Percentiles rank a stretch among this genome's conserved stretches.
Conservation (phyloP, 2,329 filamentous ascomycete species). For the Trichothecium roseum region DNA sequence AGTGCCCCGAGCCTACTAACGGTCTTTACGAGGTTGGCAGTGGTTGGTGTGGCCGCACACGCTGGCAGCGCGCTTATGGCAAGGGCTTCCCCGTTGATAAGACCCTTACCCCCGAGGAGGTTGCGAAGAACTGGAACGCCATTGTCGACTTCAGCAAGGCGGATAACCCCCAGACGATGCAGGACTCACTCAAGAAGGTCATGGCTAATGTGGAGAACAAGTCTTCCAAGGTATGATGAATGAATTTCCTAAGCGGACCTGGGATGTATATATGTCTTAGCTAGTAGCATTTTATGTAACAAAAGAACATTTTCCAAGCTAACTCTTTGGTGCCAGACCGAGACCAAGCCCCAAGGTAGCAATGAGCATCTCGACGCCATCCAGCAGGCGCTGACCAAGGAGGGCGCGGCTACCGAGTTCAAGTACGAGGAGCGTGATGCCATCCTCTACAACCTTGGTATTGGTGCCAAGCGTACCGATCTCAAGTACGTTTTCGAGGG, state of each 20-base stretch:
- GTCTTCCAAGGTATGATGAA: constrained; percentile 49
- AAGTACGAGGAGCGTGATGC: constrained; percentile 77
- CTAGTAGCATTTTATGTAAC: background rate
- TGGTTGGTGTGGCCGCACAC: constrained; percentile 83
- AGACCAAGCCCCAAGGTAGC: constrained; percentile 21
- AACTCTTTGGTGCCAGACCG: background rate
- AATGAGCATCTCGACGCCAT: constrained; percentile 66
- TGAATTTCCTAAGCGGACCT: constrained; percentile 10
- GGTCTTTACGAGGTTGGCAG: constrained; percentile 90
- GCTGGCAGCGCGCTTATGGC: constrained; percentile 89
- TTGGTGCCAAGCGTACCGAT: constrained; percentile 86
- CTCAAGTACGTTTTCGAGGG: constrained; percentile 85
- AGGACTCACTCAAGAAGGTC: constrained; percentile 66
- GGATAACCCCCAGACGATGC: constrained; percentile 72
- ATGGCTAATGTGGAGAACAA: constrained; percentile 79
- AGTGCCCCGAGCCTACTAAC: constrained; percentile 75
- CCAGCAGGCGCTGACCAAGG: constrained; percentile 60
- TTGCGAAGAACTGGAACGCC: constrained; percentile 63
- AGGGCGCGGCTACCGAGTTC: constrained; percentile 65
- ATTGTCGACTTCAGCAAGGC: constrained; percentile 80
- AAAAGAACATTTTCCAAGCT: constrained; percentile 1
- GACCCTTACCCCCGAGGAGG: constrained; percentile 72
- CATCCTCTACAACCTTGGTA: constrained; percentile 90
- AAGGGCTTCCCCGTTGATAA: constrained; percentile 86
- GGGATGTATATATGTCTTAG: constrained; percentile 6